Evolutionary conservation across 306 rosid genomes (phyloP).

Genomic region (Gleditsia sinensis): DNA sequence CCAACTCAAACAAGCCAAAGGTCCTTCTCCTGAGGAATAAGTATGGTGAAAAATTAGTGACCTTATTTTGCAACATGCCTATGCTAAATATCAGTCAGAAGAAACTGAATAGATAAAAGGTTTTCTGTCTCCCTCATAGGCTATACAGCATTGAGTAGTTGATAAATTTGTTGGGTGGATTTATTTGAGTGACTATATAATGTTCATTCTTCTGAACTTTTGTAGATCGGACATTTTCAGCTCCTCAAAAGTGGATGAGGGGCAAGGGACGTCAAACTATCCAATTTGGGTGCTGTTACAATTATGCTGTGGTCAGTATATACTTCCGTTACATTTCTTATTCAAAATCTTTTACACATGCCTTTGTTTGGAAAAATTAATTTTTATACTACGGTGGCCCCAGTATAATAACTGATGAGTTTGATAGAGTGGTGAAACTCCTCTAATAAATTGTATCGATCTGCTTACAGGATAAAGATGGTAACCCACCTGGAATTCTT

Average conservation of each 20-base stretch:
- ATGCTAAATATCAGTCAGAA: neutral
- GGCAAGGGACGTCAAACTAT: constrained; percentile 96
- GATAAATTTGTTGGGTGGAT: constrained; percentile 8
- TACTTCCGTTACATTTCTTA: constrained; percentile 8
- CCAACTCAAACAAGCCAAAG: neutral
- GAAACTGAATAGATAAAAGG: constrained; percentile 7
- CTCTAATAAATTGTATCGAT: neutral
- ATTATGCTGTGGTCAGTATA: constrained; percentile 74
- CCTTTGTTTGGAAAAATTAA: constrained; percentile 8
- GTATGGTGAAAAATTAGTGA: neutral
- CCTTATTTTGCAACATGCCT: neutral
- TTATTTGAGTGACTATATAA: constrained; percentile 1
- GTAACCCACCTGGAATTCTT: constrained; percentile 93
- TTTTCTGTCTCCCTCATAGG: neutral
- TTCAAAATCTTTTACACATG: neutral
- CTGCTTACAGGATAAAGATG: constrained; percentile 70
- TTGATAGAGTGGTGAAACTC: neutral
- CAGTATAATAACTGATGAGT: constrained; percentile 13
- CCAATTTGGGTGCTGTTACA: constrained; percentile 96
- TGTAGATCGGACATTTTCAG: constrained; percentile 80
- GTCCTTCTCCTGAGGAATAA: neutral
- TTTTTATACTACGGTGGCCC: neutral
- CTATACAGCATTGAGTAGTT: neutral
- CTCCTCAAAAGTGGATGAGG: constrained; percentile 92
- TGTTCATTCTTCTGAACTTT: constrained; percentile 32